Evolutionary conservation across 345 rosid species (phyloP).

Genomic region (Viola odorata): DNA sequence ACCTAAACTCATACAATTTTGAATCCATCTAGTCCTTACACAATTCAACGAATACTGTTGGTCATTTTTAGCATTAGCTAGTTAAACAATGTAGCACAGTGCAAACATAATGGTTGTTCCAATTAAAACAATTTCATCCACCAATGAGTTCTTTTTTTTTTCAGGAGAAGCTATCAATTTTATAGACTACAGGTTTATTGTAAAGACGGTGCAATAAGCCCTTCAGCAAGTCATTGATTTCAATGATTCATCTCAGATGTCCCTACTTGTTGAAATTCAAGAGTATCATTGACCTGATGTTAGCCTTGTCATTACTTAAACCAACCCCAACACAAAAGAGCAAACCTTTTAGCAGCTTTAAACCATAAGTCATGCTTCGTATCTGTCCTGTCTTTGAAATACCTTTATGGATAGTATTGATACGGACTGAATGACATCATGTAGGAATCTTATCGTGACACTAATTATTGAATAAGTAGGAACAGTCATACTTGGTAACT

Average conservation of each 20-base stretch:
- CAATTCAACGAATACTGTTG: no score
- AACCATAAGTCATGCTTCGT: not conserved
- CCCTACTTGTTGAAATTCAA: not conserved
- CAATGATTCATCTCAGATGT: constrained; percentile 5
- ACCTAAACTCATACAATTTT: no score
- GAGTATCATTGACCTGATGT: not conserved
- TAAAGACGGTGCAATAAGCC: not conserved
- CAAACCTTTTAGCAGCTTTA: not conserved
- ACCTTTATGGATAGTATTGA: not conserved
- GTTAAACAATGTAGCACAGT: no score
- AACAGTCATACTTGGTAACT: not conserved
- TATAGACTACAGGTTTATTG: not conserved
- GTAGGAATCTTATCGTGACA: not conserved
- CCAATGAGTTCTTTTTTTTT: not conserved
- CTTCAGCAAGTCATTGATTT: not conserved
- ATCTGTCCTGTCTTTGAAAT: not conserved
- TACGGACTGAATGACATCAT: not conserved
- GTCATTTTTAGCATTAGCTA: no score
- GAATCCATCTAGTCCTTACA: no score
- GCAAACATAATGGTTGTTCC: no score
- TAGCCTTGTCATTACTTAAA: constrained; percentile 4
- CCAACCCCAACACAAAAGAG: not conserved
- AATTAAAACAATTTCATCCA: not conserved
- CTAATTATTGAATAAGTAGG: no score
- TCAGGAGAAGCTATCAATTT: not conserved